These are phyloP conservation scores for Podospora sp. DNA, from an alignment of 495 filamentous ascomycete genomes.

Conservation along the genomic window DNA sequence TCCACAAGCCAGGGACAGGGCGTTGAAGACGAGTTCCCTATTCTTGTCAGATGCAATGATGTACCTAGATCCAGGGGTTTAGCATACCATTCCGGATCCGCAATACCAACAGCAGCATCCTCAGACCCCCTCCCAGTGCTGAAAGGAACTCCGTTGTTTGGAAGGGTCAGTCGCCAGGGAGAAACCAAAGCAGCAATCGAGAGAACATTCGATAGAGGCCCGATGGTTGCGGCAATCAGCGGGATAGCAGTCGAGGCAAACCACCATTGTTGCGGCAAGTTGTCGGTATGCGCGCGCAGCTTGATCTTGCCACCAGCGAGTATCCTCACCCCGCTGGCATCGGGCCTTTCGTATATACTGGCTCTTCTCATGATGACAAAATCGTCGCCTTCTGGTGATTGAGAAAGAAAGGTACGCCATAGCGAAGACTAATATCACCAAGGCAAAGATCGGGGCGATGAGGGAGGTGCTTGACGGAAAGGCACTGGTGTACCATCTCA, in stretches of 20 bases:
- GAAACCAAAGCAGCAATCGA: slow-evolving; percentile 74
- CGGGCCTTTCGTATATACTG: neutral
- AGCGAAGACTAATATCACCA: neutral
- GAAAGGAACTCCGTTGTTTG: slow-evolving; percentile 41
- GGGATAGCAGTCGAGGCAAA: slow-evolving; percentile 77
- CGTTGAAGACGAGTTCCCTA: slow-evolving; percentile 61
- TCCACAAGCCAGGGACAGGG: slow-evolving; percentile 64
- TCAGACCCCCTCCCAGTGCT: slow-evolving; percentile 43
- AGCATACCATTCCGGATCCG: slow-evolving; percentile 58
- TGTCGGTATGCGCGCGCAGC: neutral
- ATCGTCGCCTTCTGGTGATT: neutral
- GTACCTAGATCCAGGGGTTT: too few relatives aligned
- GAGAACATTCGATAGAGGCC: slow-evolving; percentile 73
- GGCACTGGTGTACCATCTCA: neutral
- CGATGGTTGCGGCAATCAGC: slow-evolving; percentile 69
- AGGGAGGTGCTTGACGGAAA: neutral
- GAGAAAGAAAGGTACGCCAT: neutral
- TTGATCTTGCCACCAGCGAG: slow-evolving; percentile 6
- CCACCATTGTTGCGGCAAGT: slow-evolving; percentile 60
- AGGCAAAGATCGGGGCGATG: neutral
- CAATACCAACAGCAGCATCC: slow-evolving; percentile 53
- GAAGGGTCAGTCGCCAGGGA: slow-evolving; percentile 58
- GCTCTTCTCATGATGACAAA: neutral
- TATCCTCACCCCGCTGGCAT: neutral
- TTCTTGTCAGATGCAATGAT: neutral